These are phyloP conservation scores for Trichoderma simmonsii DNA, from an alignment of 2,329 filamentous ascomycete genomes.

Conservation along the genomic window DNA sequence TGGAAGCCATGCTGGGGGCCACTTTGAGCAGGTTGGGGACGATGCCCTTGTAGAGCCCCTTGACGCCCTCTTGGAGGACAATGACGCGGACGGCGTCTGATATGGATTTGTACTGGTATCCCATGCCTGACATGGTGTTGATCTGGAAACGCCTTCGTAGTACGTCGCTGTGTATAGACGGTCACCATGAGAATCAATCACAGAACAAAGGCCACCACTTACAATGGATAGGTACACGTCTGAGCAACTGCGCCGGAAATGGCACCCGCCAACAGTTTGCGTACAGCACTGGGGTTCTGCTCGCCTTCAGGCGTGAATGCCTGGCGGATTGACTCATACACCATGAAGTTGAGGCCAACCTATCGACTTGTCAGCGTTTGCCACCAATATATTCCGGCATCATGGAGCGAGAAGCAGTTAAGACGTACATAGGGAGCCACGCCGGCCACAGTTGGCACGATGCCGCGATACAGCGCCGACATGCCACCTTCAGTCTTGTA, in stretches of 20 bases:
- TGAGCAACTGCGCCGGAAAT: slow-evolving; percentile 95
- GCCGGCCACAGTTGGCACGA: slow-evolving; percentile 88
- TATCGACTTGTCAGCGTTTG: slow-evolving; percentile 35
- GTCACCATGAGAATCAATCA: slow-evolving; percentile 21
- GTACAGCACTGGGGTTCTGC: slow-evolving; percentile 70
- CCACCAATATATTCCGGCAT: neutral
- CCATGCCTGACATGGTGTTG: slow-evolving; percentile 98
- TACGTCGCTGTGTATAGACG: slow-evolving; percentile 63
- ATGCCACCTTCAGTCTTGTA: slow-evolving; percentile 89
- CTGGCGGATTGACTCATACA: slow-evolving; percentile 83
- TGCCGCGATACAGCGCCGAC: slow-evolving; percentile 84
- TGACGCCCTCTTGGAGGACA: slow-evolving; percentile 74
- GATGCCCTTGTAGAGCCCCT: slow-evolving; percentile 92
- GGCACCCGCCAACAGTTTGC: slow-evolving; percentile 86
- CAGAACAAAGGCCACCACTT: slow-evolving; percentile 35
- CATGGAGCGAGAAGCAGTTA: neutral
- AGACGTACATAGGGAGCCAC: slow-evolving; percentile 76
- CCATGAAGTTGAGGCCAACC: slow-evolving; percentile 98
- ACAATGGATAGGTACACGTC: slow-evolving; percentile 98
- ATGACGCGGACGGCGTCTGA: slow-evolving; percentile 81
- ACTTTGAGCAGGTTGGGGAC: slow-evolving; percentile 95
- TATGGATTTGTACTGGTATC: slow-evolving; percentile 89
- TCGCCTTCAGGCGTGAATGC: slow-evolving; percentile 86
- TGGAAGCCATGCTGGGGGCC: slow-evolving; percentile 96
- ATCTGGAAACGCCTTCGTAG: slow-evolving; percentile 93